Evolutionary conservation across 768 basidiomycete genomes (phyloP).

Genomic region (Clitopilus passeckerianus): DNA sequence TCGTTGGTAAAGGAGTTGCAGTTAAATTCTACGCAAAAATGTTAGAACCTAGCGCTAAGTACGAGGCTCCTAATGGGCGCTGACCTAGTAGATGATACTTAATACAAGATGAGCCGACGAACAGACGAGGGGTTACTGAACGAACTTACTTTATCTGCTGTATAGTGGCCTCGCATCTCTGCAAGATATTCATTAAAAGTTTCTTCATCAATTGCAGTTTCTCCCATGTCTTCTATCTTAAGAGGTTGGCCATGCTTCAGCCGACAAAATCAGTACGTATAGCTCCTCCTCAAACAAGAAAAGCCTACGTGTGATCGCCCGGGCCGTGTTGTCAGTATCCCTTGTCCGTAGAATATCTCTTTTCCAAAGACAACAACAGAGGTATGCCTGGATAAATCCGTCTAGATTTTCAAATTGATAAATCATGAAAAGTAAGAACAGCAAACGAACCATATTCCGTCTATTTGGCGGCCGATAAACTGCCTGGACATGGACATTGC

Average conservation of each 20-base stretch:
- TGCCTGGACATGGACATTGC: slow-evolving; percentile 74
- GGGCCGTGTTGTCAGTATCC: slow-evolving; percentile 66
- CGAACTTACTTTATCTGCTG: slow-evolving; percentile 74
- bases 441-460: slow-evolving; percentile 78
- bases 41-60: neutral
- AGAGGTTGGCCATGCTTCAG: slow-evolving; percentile 70
- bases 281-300: neutral
- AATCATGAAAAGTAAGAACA: neutral
- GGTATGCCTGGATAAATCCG: slow-evolving; percentile 67
- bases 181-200: slow-evolving; percentile 83
- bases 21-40: slow-evolving; percentile 64
- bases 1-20: slow-evolving; percentile 96
- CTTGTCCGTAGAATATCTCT: slow-evolving; percentile 90
- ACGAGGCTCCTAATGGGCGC: neutral
- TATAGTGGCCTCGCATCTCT: slow-evolving; percentile 76
- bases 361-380: slow-evolving; percentile 83
- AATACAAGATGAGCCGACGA: neutral
- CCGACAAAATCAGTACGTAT: neutral
- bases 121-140: neutral
- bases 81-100: slow-evolving; percentile 85
- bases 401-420: slow-evolving; percentile 2
- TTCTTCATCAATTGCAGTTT: slow-evolving; percentile 75
- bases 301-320: slow-evolving; percentile 75
- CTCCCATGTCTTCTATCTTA: slow-evolving; percentile 69
- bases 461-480: slow-evolving; percentile 84